phyloP scores from a whole-genome alignment of 2,329 filamentous ascomycete species.

The Arthroderma sp. region DNA sequence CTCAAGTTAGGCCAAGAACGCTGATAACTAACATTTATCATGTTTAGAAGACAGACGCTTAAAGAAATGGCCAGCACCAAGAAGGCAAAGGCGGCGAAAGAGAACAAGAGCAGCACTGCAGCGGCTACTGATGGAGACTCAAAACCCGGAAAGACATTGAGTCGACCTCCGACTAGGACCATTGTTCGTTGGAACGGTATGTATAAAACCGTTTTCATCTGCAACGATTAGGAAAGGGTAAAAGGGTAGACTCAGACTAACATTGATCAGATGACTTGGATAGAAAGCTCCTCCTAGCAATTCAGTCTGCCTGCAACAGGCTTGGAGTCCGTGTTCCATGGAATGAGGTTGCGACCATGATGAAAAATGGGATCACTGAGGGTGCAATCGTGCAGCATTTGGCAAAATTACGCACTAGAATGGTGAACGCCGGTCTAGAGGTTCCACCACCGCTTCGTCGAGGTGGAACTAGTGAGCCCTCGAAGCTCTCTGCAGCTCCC shows the following conservation, averaged over 20 bases:
- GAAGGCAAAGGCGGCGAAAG: background rate
- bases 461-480: conserved; percentile 16
- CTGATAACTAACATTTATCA: background rate
- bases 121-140: background rate
- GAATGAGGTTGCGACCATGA: conserved; percentile 27
- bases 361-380: conserved; percentile 32
- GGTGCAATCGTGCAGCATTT: conserved; percentile 38
- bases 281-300: conserved; percentile 31
- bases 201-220: conserved; percentile 8
- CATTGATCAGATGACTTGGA: conserved; percentile 30
- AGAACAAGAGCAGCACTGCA: too few relatives aligned
- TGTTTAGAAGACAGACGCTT: background rate
- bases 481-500: background rate
- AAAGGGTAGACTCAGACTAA: conserved; percentile 14
- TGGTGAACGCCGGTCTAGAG: conserved; percentile 22
- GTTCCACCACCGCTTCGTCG: conserved; percentile 34
- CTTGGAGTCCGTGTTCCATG: conserved; percentile 33
- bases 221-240: background rate
- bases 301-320: conserved; percentile 32
- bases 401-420: conserved; percentile 32
- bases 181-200: conserved; percentile 36
- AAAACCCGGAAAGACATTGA: background rate
- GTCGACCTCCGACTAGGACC: conserved; percentile 24
- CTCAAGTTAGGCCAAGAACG: conserved; percentile 6
- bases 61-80: background rate